These are phyloP conservation scores for Cercospora sp. DNA, from an alignment of 2,329 filamentous ascomycete genomes.

Conservation along the genomic window DNA sequence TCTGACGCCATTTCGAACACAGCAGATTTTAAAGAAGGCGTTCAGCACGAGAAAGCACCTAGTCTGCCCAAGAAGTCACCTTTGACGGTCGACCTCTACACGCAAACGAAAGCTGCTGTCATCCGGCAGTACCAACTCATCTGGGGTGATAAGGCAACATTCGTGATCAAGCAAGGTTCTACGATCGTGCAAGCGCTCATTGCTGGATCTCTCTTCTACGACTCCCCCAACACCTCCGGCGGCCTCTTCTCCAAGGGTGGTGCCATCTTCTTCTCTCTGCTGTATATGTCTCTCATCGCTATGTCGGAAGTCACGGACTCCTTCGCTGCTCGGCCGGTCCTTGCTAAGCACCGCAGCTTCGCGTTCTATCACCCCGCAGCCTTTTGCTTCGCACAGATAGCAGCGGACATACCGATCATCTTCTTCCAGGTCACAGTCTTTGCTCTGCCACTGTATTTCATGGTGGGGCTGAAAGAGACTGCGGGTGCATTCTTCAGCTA, in stretches of 20 bases:
- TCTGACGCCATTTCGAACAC: slow-evolving; percentile 53
- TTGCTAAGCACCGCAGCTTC: slow-evolving; percentile 49
- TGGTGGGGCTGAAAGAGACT: slow-evolving; percentile 56
- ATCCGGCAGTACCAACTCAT: slow-evolving; percentile 65
- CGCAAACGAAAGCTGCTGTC: slow-evolving; percentile 59
- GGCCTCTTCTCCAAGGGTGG: slow-evolving; percentile 66
- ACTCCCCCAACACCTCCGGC: slow-evolving; percentile 56
- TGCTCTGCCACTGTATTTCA: slow-evolving; percentile 62
- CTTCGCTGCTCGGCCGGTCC: slow-evolving; percentile 48
- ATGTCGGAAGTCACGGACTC: slow-evolving; percentile 66
- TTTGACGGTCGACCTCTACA: slow-evolving; percentile 55
- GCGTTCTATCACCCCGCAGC: slow-evolving; percentile 41
- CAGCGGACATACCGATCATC: slow-evolving; percentile 56
- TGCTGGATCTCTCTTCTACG: slow-evolving; percentile 67
- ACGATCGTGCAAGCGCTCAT: slow-evolving; percentile 63
- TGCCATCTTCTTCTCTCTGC: slow-evolving; percentile 63
- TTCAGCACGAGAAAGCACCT: slow-evolving; percentile 57
- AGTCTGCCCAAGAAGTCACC: slow-evolving; percentile 56
- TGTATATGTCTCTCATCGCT: slow-evolving; percentile 62
- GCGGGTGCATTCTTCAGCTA: slow-evolving; percentile 63
- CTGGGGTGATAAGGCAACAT: slow-evolving; percentile 64
- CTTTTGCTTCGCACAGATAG: slow-evolving; percentile 55
- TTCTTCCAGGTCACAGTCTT: slow-evolving; percentile 62
- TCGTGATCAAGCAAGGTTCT: slow-evolving; percentile 62
- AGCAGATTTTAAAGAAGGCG: slow-evolving; percentile 55